Evolutionary conservation across 2,329 filamentous ascomycete genomes (phyloP).

Genomic region (Aspergillus pseudoviridinutans): DNA sequence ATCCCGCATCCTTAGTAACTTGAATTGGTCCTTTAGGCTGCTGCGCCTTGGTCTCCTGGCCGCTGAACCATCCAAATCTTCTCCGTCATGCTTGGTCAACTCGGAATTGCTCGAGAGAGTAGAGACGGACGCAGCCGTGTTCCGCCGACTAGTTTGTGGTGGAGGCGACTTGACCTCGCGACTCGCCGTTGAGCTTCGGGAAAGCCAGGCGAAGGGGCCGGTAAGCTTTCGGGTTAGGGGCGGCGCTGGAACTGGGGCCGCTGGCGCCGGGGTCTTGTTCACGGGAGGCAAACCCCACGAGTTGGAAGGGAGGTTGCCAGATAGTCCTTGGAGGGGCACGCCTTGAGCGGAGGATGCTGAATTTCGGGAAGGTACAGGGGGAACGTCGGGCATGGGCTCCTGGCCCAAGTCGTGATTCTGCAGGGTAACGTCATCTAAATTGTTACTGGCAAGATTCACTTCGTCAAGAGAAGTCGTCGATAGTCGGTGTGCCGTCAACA

Average conservation of each 20-base stretch:
- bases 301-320: slow-evolving; percentile 67
- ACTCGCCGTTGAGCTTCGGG: slow-evolving; percentile 57
- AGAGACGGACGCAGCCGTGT: slow-evolving; percentile 75
- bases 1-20: slow-evolving; percentile 69
- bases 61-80: slow-evolving; percentile 51
- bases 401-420: slow-evolving; percentile 20
- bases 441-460: slow-evolving; percentile 58
- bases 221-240: slow-evolving; percentile 64
- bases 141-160: slow-evolving; percentile 53
- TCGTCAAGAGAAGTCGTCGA: slow-evolving; percentile 59
- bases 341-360: slow-evolving; percentile 25
- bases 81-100: slow-evolving; percentile 67
- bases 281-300: slow-evolving; percentile 62
- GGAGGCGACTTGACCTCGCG: slow-evolving; percentile 57
- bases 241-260: slow-evolving; percentile 38
- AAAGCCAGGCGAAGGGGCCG: slow-evolving; percentile 83
- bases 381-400: slow-evolving; percentile 23
- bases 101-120: slow-evolving; percentile 79
- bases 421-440: slow-evolving; percentile 50
- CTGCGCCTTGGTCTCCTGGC: slow-evolving; percentile 51
- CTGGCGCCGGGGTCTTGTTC: slow-evolving; percentile 34
- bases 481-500: slow-evolving; percentile 50
- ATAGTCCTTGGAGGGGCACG: slow-evolving; percentile 54
- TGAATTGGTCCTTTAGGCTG: slow-evolving; percentile 75
- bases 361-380: slow-evolving; percentile 32